Evolutionary conservation across 140 eudicot genomes (phyloP), one percentile per base, ranked within the genome.

Genomic region (Anethum foeniculum): DNA sequence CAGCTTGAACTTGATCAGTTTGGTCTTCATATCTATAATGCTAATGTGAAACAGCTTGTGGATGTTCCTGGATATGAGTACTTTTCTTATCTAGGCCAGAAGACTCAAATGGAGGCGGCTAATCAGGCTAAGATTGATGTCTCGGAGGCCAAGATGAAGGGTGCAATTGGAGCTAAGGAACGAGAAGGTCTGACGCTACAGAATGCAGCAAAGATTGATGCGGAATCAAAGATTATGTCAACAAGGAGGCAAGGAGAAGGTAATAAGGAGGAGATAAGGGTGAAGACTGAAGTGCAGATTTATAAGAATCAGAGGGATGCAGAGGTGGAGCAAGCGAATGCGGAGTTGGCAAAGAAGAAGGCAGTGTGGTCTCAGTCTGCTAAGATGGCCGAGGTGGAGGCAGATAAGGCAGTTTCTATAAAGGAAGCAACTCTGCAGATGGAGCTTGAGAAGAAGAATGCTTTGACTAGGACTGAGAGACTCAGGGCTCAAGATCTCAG

Each of bases 51-150:
- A 14, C 84, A 81, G 60, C 46, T 81, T 10, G 84, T 74, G 19
- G 84, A 81, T 38, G 84, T 81, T 41, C 80, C 72, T 4, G 84
- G 84, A 1, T 79, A 81, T 34, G 84, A 81, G 62, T 81, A 72
- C 43, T 81, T 81, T 73, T 72, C 79, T 10, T 81, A 81, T 47
- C 28, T 81, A 16, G 84, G 84, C 13, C 79, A 81, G 84, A 73
- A 72, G 58, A 81, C 83, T 7, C 84, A 81, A 41, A 81, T 56
- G 84, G 84, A 81, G 44, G 84, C 75, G 8, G 80, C 80, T 28
- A 81, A 81, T 54, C 84, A 73, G 34, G 84, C 84, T 14, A 81
- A 74, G 44, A 18, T 81, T 74, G 72, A 81, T 81, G 84, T 81
- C 6, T 64, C 84, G 5, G 84, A 81, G 80, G 80, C 84, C 1